Evolutionary conservation across 163 green algal species (phyloP), one percentile per base, ranked within the genome.

Genomic region (Chlorella variabilis): DNA sequence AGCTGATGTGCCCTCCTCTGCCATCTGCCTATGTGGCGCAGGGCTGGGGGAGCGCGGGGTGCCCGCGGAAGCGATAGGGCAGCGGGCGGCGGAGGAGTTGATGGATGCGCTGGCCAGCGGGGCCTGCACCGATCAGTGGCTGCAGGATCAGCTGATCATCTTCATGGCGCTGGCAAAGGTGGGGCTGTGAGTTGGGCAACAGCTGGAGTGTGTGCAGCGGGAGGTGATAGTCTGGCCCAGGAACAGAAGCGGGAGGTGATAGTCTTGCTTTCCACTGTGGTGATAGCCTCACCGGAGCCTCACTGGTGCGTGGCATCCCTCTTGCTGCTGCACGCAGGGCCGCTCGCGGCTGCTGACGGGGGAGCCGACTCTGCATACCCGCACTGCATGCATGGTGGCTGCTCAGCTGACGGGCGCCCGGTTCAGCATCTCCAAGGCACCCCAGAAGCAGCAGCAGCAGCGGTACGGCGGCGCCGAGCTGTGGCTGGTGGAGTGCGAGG

Each of bases 141-240:
- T 85, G 68, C 77, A 83, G 69, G 94, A 98, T 81, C 94, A 98
- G 85, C 87, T 98, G 18, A 88, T 98, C 56, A 84, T 97, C 15
- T 97, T 94, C 79, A 95, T 96, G 91, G 94, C 93, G 0, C 75
- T 97, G 34, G 93, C 92, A 25, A 11, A 75, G 94, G 94, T 34
- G 81, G 2, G 51, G 5, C 18, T 33, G 23, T 63, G 54, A 71
- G 20, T 34, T 20, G 21, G 38, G 33, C 31, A 5, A 31, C 62
- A 45, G 62, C 33, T 48, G 9, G 17, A 33, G n/a, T n/a, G n/a
- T n/a, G n/a, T n/a, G n/a, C n/a, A n/a, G n/a, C n/a, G n/a, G n/a
- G n/a, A n/a, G n/a, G n/a, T n/a, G n/a, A n/a, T n/a, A n/a, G n/a
- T n/a, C n/a, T n/a, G n/a, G n/a, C n/a, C n/a, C n/a, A n/a, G n/a